These are phyloP conservation scores for Striga hermonthica DNA, from an alignment of 305 asterid species.

Conservation along the genomic window DNA sequence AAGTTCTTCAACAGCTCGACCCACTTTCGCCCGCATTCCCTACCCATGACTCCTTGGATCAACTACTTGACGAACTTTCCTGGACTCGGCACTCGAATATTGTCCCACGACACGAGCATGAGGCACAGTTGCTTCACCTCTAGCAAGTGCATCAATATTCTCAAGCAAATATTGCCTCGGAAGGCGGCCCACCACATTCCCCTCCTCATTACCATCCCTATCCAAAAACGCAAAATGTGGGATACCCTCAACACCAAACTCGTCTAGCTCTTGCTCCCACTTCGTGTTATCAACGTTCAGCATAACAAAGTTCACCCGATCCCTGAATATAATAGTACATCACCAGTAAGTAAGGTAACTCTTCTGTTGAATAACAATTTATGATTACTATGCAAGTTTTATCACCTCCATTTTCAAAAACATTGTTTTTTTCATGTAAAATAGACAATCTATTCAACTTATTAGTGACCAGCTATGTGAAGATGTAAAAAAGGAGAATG, in stretches of 20 bases:
- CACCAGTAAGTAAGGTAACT: no score
- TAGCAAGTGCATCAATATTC: constrained; percentile 83
- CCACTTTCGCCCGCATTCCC: constrained; percentile 50
- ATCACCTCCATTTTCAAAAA: no score
- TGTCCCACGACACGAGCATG: constrained; percentile 85
- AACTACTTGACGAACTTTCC: constrained; percentile 62
- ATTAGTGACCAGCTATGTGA: no score
- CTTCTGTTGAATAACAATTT: no score
- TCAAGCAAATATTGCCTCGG: constrained; percentile 71
- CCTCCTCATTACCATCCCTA: constrained; percentile 80
- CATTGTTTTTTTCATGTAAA: no score
- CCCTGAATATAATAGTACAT: constrained; percentile 43
- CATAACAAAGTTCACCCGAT: constrained; percentile 86
- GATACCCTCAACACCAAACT: constrained; percentile 95
- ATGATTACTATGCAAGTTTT: no score
- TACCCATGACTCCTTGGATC: constrained; percentile 92
- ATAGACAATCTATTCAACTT: no score
- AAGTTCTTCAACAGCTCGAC: constrained; percentile 39
- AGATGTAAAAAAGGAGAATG: no score
- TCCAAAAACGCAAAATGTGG: constrained; percentile 97
- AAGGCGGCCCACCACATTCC: constrained; percentile 91
- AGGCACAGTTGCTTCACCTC: constrained; percentile 74
- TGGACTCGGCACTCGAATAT: constrained; percentile 61
- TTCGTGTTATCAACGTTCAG: constrained; percentile 92
- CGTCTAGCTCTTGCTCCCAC: constrained; percentile 99